Evolutionary conservation across 257 asterid species (phyloP), one percentile per base, ranked within the genome.

Genomic region (Cordia subcordata): DNA sequence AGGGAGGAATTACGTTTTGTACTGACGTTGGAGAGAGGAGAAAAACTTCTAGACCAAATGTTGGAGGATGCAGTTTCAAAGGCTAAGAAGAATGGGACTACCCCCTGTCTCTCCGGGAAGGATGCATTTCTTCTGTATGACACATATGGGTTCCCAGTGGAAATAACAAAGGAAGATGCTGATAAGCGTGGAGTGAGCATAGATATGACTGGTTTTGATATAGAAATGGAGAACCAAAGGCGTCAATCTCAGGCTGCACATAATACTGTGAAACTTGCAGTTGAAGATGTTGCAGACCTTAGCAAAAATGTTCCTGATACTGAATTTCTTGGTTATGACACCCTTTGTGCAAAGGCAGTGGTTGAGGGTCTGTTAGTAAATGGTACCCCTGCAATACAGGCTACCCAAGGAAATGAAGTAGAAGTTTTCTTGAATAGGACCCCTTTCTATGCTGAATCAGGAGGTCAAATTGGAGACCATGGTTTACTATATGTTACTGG

Each of bases 201-300:
- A 63, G 98, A 88, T 67, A 84, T 84, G 90, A 81, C 76, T 32
- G 55, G 87, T 40, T 91, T 91, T 66, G 81, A 84, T 54, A 49
- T 58, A 11, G 96, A 91, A 72, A 91, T 91, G 98, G 94, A 81
- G 76, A 91, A 78, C 51, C 96, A 91, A 70, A 79, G 95, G 53
- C 85, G 86, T 17, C 96, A 87, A 80, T 91, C 98, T 57, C 96
- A 88, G 78, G 95, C 94, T 60, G 98, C 98, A 32, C 98, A 91
- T 77, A 89, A 81, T 71, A 80, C 87, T 1, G 88, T 88, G 68
- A 91, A 82, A 63, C 93, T 91, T 58, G 67, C 78, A 38, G 93
- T 85, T 49, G 95, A 84, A 79, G 77, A 82, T 76, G 94, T 88
- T 66, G 81, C 85, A 9, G 90, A 77, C 72, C 65, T 84, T 47